phyloP scores from a whole-genome alignment of 2,329 filamentous ascomycete species.

The Scytalidium sp. region DNA sequence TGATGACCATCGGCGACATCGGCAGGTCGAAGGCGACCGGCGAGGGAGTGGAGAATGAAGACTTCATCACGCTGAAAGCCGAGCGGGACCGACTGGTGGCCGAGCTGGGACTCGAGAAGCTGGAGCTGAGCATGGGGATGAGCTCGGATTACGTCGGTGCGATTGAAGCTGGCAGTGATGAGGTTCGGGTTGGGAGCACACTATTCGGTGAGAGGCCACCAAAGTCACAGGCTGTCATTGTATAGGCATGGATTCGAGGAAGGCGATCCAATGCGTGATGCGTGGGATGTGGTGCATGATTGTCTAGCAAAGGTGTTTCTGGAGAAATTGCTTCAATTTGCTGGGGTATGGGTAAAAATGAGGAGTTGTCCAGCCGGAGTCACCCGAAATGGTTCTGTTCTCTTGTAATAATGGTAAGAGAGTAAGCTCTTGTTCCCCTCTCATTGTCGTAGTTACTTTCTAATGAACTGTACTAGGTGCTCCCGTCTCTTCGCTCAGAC shows the following conservation, averaged over 20 bases:
- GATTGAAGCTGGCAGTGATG: constrained; percentile 75
- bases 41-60: constrained; percentile 81
- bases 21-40: constrained; percentile 74
- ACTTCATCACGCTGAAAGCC: constrained; percentile 69
- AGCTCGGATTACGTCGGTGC: constrained; percentile 93
- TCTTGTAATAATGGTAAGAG: too few relatives aligned
- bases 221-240: constrained; percentile 61
- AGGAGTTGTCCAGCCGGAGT: too few relatives aligned
- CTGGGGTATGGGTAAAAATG: too few relatives aligned
- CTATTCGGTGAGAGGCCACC: constrained; percentile 85
- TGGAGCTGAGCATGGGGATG: constrained; percentile 97
- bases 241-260: too few relatives aligned
- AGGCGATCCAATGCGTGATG: too few relatives aligned
- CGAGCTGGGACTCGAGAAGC: constrained; percentile 50
- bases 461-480: too few relatives aligned
- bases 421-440: too few relatives aligned
- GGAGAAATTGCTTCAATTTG: not conserved
- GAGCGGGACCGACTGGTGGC: constrained; percentile 67
- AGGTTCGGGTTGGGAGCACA: constrained; percentile 89
- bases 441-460: too few relatives aligned
- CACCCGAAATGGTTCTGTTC: too few relatives aligned
- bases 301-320: constrained; percentile 2
- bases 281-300: too few relatives aligned
- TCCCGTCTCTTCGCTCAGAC: too few relatives aligned
- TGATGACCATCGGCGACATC: constrained; percentile 98